phyloP scores from a whole-genome alignment of 805 yeast genomes.

The Lipomyces chichibuensis region DNA sequence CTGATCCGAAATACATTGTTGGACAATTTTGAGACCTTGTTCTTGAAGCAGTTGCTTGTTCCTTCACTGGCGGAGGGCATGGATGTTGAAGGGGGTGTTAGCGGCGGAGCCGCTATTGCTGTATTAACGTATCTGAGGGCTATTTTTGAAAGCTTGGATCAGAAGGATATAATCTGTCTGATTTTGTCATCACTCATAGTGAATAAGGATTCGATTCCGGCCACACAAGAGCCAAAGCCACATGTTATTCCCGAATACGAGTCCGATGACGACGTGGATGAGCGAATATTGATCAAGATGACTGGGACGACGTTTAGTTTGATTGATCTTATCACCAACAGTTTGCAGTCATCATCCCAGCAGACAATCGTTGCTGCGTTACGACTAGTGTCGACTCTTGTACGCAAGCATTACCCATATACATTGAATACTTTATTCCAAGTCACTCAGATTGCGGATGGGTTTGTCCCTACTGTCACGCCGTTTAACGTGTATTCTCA shows the following conservation, averaged over 20 bases:
- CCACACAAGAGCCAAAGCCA: not conserved
- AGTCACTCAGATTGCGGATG: slow-evolving; percentile 21
- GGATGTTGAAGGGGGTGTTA: slow-evolving; percentile 27
- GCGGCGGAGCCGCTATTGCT: slow-evolving; percentile 35
- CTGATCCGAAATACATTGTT: slow-evolving; percentile 29
- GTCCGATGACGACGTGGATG: not conserved
- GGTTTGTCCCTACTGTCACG: slow-evolving; percentile 17
- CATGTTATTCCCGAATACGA: not conserved
- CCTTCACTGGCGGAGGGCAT: slow-evolving; percentile 39
- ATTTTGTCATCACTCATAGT: slow-evolving; percentile 8
- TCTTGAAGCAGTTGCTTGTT: slow-evolving; percentile 39
- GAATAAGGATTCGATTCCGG: not conserved
- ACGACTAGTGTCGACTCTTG: slow-evolving; percentile 37
- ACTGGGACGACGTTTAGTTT: slow-evolving; percentile 23
- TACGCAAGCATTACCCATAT: slow-evolving; percentile 40
- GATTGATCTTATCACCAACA: slow-evolving; percentile 27
- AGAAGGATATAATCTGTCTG: slow-evolving; percentile 17
- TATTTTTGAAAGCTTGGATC: slow-evolving; percentile 35
- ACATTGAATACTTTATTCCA: slow-evolving; percentile 27
- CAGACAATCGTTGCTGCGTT: slow-evolving; percentile 33
- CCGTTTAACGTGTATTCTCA: slow-evolving; percentile 29
- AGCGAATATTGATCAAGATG: not conserved
- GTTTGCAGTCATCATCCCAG: slow-evolving; percentile 35
- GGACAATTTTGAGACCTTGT: slow-evolving; percentile 39
- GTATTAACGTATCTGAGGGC: slow-evolving; percentile 37